Evolutionary conservation across 345 rosid genomes (phyloP).

Genomic region (Pseudoturritis turrita): DNA sequence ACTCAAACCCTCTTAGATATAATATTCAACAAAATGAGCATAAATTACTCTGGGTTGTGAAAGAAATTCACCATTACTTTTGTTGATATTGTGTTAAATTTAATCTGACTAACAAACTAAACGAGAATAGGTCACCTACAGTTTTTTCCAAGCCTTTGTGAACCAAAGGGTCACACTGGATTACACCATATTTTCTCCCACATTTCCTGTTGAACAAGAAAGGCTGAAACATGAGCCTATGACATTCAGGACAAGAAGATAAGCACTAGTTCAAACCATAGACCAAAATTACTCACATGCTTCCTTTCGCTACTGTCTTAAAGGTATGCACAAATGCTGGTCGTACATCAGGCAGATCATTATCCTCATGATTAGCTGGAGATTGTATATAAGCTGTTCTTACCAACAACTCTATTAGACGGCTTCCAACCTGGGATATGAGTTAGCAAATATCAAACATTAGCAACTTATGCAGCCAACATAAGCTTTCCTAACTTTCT

Average conservation of each 20-base stretch:
- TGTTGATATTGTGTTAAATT: background rate
- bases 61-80: background rate
- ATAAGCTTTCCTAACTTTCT: background rate
- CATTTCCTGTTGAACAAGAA: conserved; percentile 44
- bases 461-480: conserved; percentile 10
- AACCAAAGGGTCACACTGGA: conserved; percentile 77
- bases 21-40: conserved; percentile 4
- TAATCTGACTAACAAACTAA: conserved; percentile 14
- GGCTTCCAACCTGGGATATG: conserved; percentile 81
- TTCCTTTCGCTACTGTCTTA: conserved; percentile 44
- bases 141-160: conserved; percentile 82
- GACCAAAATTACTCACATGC: conserved; percentile 44
- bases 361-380: conserved; percentile 57
- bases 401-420: conserved; percentile 73
- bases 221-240: conserved; percentile 12
- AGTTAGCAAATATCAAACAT: conserved; percentile 5
- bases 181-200: conserved; percentile 74
- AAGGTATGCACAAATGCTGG: conserved; percentile 89
- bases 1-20: background rate
- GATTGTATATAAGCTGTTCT: conserved; percentile 84
- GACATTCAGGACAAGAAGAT: conserved; percentile 2
- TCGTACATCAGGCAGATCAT: conserved; percentile 71
- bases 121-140: conserved; percentile 47
- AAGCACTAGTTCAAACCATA: conserved; percentile 7
- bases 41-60: background rate